Evolutionary conservation across 1,139 yeast genomes (phyloP).

Genomic region (Petasospora fabianii): DNA sequence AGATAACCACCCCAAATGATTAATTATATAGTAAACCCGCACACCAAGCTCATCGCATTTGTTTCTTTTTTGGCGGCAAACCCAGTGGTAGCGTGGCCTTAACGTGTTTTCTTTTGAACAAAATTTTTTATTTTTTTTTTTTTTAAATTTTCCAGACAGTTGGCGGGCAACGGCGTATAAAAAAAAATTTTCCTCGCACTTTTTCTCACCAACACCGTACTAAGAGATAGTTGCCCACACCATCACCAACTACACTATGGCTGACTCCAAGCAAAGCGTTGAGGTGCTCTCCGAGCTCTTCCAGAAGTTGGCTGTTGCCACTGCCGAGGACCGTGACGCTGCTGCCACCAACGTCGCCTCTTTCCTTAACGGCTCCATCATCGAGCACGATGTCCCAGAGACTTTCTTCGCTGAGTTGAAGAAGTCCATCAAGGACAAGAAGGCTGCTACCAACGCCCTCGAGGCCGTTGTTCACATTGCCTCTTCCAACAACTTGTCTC

Average conservation of each 20-base stretch:
- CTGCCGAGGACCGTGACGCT: conserved; percentile 74
- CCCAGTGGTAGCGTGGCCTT: not conserved
- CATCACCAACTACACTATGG: conserved; percentile 27
- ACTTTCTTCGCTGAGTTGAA: conserved; percentile 77
- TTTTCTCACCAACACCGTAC: conserved; percentile 4
- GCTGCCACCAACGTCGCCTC: conserved; percentile 91
- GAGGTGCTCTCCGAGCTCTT: conserved; percentile 92
- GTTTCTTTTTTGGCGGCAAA: not conserved
- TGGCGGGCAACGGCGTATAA: too few species aligned
- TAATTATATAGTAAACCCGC: not conserved
- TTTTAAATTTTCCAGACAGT: too few species aligned
- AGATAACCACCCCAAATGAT: not conserved
- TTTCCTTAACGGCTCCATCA: conserved; percentile 93
- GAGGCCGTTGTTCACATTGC: conserved; percentile 85
- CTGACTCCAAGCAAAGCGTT: conserved; percentile 43
- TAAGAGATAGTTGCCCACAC: not conserved
- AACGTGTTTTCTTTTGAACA: not conserved
- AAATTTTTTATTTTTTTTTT: not conserved
- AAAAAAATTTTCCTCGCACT: conserved; percentile 19
- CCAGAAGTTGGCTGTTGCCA: conserved; percentile 86
- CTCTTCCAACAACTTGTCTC: conserved; percentile 70
- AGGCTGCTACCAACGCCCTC: conserved; percentile 75
- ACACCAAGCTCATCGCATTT: not conserved
- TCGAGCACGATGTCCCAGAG: conserved; percentile 97
- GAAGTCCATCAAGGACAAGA: conserved; percentile 76